Base-by-base conservation (phyloP, 352 stramenopile genomes). In the Globisporangium spinosum region DNA sequence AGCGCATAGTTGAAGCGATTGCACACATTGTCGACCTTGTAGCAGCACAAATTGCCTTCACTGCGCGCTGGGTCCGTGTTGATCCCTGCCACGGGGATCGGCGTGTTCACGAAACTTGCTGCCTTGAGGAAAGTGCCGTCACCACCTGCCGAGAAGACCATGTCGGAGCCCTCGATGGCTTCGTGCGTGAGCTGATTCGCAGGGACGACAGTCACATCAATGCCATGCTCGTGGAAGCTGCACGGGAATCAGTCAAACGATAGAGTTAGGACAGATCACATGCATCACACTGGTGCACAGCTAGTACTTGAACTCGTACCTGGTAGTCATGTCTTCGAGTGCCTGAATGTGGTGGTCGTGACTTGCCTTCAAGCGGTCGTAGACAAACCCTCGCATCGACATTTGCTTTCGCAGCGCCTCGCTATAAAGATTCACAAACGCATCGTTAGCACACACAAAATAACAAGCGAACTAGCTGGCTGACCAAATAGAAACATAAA, bases 51-150 rank as follows among this genome's bases (percentile, higher is more conserved):
- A 47, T 94, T 94, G 58, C 89, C 89, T 76, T 96, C 87, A 49
- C 87, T 95, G 60, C 89, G 83, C 23, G 82, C 88, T 0, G 86
- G 84, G 63, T 96, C 89, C 27, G 89, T 96, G 72, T 96, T 96
- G 47, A 96, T 75, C 15, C 89, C 89, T 40, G 87, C 86, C 3
- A 96, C 82, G 6, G 89, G 89, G 62, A 94, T 94, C 12, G 86
- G 86, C 47, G 78, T 90, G 74, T 94, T 95, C 29, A 95, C 85
- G 59, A 92, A 95, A 63, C 89, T 95, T 12, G 88, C 88, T 0
- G 88, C 89, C 59, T 94, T 96, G 27, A 96, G 68, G 59, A 96
- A 96, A 15, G 89, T 96, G 15, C 89, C 89, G 73, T 96, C 89
- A 38, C 89, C 89, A 23, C 89, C 89, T 0, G 89, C 89, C 0